A percentile compares a stretch with the other conserved stretches of the same genome.
Evolutionary conservation across 2,329 filamentous ascomycete species (phyloP).

Genomic region (Stylonectria norvegica): DNA sequence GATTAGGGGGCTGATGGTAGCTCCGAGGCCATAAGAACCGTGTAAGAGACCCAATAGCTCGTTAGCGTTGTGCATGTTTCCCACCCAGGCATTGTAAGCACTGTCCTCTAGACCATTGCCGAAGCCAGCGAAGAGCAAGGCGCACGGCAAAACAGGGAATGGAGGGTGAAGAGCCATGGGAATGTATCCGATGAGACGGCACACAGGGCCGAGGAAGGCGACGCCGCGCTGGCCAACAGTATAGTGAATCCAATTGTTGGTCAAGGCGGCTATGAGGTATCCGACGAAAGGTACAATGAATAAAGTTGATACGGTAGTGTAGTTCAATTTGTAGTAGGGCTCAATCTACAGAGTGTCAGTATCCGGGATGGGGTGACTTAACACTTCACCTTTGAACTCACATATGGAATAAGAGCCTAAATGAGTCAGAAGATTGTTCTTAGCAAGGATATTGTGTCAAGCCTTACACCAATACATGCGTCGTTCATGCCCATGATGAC

Average conservation of each 20-base stretch:
- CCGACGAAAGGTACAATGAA: constrained; percentile 66
- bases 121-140: constrained; percentile 64
- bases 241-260: constrained; percentile 64
- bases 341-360: constrained; percentile 22
- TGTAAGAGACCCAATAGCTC: constrained; percentile 72
- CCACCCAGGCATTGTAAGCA: constrained; percentile 59
- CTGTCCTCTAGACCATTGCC: constrained; percentile 67
- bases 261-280: constrained; percentile 59
- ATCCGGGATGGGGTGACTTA: too few relatives aligned
- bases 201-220: constrained; percentile 60
- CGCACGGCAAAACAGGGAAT: constrained; percentile 62
- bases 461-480: constrained; percentile 58
- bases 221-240: constrained; percentile 68
- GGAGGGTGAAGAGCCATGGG: constrained; percentile 65
- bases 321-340: constrained; percentile 57
- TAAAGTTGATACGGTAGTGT: constrained; percentile 61
- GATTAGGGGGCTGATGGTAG: constrained; percentile 64
- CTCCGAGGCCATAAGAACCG: constrained; percentile 69
- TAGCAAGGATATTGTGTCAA: neutral
- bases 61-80: constrained; percentile 70
- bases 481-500: constrained; percentile 68
- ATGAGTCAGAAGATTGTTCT: constrained; percentile 9
- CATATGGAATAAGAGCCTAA: constrained; percentile 47
- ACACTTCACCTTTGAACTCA: constrained; percentile 32
- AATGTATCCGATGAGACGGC: constrained; percentile 63